A percentile compares a stretch with the other conserved stretches of the same genome.
phyloP scores from a whole-genome alignment of 2,329 filamentous ascomycete species.

The Cladobotryum mycophilum region DNA sequence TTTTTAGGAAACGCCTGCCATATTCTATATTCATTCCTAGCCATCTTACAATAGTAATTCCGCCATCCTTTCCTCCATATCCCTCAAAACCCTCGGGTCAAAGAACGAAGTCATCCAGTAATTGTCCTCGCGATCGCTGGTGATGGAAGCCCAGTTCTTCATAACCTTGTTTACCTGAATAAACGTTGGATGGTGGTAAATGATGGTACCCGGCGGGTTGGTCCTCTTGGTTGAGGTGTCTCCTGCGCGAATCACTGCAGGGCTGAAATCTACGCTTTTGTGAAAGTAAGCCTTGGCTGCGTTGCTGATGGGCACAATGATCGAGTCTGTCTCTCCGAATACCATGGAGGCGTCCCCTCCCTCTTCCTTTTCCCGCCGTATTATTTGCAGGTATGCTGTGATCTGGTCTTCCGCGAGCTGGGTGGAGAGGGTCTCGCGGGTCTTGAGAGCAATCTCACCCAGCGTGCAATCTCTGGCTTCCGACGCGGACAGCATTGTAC shows the following conservation, averaged over 20 bases:
- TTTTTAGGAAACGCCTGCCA: no score
- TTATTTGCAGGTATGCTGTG: constrained; percentile 14
- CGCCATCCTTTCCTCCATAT: constrained; percentile 5
- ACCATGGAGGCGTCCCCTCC: constrained; percentile 15
- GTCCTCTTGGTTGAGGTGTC: background rate
- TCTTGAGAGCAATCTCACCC: constrained; percentile 20
- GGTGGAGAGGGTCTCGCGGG: constrained; percentile 28
- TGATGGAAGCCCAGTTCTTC: constrained; percentile 3
- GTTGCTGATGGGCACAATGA: constrained; percentile 1
- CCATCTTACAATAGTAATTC: background rate
- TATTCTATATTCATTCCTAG: no score
- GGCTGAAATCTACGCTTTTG: constrained; percentile 3
- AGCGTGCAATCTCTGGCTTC: constrained; percentile 19
- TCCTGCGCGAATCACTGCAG: background rate
- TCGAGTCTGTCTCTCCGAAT: background rate
- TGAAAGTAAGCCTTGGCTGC: background rate
- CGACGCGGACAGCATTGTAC: constrained; percentile 17
- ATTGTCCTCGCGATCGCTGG: constrained; percentile 7
- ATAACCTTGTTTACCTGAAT: background rate
- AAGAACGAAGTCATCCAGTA: constrained; percentile 9
- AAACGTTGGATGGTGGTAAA: background rate
- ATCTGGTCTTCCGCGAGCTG: constrained; percentile 30
- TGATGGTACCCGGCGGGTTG: constrained; percentile 1
- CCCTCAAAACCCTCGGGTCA: background rate
- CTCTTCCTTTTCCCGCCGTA: background rate